phyloP scores from a whole-genome alignment of 495 filamentous ascomycete genomes.

The Penicillium roqueforti region DNA sequence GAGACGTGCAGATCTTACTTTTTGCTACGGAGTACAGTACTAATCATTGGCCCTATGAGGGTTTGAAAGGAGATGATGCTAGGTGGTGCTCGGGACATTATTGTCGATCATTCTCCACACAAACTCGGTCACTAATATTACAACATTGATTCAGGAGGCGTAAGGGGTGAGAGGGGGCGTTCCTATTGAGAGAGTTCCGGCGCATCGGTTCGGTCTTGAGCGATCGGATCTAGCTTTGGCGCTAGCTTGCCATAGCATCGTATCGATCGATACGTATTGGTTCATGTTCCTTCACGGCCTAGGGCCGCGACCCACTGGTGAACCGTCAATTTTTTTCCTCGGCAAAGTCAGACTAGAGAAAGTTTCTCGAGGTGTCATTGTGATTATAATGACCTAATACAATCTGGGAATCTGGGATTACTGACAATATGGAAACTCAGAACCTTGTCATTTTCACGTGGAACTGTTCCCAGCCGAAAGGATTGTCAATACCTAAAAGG shows the following conservation, averaged over 20 bases:
- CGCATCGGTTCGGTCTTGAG: not conserved
- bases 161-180: not conserved
- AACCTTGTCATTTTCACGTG: not conserved
- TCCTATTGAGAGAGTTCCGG: not conserved
- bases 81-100: conserved; percentile 20
- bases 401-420: not conserved
- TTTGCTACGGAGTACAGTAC: conserved; percentile 10
- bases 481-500: not conserved
- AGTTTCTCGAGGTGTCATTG: not conserved
- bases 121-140: conserved; percentile 5
- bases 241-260: not conserved
- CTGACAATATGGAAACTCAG: not conserved
- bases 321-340: conserved; percentile 10
- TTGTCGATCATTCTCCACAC: conserved; percentile 21
- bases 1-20: conserved; percentile 5
- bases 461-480: not conserved
- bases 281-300: conserved; percentile 6
- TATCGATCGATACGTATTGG: not conserved
- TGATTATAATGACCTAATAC: not conserved
- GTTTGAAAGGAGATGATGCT: not conserved
- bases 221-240: not conserved
- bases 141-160: not conserved
- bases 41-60: conserved; percentile 12
- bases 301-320: conserved; percentile 4
- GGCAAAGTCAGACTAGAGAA: conserved; percentile 6